Percentiles rank a stretch among this genome's conserved stretches.
These are phyloP conservation scores for Hypoxylon fuscum DNA, from an alignment of 495 filamentous ascomycete genomes.

Conservation along the genomic window DNA sequence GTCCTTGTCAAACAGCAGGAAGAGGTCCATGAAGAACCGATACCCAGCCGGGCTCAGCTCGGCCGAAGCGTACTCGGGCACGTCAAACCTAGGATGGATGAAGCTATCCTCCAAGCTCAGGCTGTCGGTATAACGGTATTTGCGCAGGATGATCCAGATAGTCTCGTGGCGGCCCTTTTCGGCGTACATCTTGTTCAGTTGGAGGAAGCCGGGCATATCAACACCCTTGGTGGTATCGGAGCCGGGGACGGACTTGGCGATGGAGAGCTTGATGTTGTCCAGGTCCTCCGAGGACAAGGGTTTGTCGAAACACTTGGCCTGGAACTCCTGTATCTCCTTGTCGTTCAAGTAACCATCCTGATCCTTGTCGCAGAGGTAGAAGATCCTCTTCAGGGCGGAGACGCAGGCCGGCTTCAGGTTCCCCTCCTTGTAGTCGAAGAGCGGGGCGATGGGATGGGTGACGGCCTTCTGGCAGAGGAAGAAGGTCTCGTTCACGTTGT, in stretches of 20 bases:
- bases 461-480: slow-evolving; percentile 99
- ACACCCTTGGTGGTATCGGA: slow-evolving; percentile 77
- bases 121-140: slow-evolving; percentile 95
- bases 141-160: slow-evolving; percentile 94
- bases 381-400: slow-evolving; percentile 85
- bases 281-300: slow-evolving; percentile 79
- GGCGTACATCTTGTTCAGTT: slow-evolving; percentile 92
- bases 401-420: slow-evolving; percentile 87
- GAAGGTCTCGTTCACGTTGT: slow-evolving; percentile 96
- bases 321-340: slow-evolving; percentile 88
- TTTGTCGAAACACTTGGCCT: slow-evolving; percentile 90
- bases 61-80: slow-evolving; percentile 88
- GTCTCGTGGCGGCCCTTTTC: slow-evolving; percentile 99
- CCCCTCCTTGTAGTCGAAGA: slow-evolving; percentile 94
- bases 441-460: slow-evolving; percentile 93
- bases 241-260: slow-evolving; percentile 71
- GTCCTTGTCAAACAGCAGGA: slow-evolving; percentile 93
- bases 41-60: slow-evolving; percentile 96
- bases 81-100: slow-evolving; percentile 92
- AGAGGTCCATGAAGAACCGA: slow-evolving; percentile 96
- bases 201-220: slow-evolving; percentile 80
- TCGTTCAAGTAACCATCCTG: slow-evolving; percentile 95
- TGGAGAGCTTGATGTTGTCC: slow-evolving; percentile 84
- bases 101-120: slow-evolving; percentile 88
- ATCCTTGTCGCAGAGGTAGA: slow-evolving; percentile 95